Base-by-base conservation (phyloP, 805 yeast genomes). In the Saccharomycopsis sp. region DNA sequence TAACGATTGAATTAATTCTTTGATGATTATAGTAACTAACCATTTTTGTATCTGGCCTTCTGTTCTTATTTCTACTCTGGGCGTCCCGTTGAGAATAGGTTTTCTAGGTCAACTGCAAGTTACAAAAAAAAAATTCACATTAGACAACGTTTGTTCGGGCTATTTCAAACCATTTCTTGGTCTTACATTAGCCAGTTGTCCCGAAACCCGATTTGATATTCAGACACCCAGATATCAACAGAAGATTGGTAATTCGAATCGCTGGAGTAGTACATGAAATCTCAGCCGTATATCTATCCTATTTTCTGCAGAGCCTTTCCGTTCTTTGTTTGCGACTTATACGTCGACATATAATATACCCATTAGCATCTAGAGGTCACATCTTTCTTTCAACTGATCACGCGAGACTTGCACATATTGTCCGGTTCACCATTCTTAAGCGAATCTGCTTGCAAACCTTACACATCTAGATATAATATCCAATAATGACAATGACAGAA, bases 401-500 rank as follows among this genome's bases (percentile, higher is more conserved):
- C n/a, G n/a, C n/a, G n/a, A n/a, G n/a, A n/a, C n/a, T n/a, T n/a
- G n/a, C n/a, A n/a, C n/a, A n/a, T n/a, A n/a, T n/a, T n/a, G n/a
- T n/a, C n/a, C n/a, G n/a, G n/a, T n/a, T n/a, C n/a, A n/a, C n/a
- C n/a, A n/a, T n/a, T n/a, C n/a, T n/a, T n/a, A n/a, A n/a, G n/a
- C n/a, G n/a, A n/a, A n/a, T n/a, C n/a, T n/a, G n/a, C n/a, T n/a
- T n/a, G n/a, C n/a, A n/a, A n/a, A n/a, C n/a, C n/a, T n/a, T n/a
- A n/a, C n/a, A n/a, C n/a, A n/a, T n/a, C n/a, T n/a, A n/a, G n/a
- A n/a, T n/a, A n/a, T n/a, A n/a, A n/a, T n/a, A n/a, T n/a, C 12
- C 37, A 40, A 53, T 23, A 16, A 57, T 57, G 60, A 57, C 60
- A 14, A 37, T 57, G 21, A 24, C 34, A 34, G 54, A 53, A 2